Evolutionary conservation across 1,139 yeast genomes (phyloP).

Genomic region (Tardiomyces blankii): DNA sequence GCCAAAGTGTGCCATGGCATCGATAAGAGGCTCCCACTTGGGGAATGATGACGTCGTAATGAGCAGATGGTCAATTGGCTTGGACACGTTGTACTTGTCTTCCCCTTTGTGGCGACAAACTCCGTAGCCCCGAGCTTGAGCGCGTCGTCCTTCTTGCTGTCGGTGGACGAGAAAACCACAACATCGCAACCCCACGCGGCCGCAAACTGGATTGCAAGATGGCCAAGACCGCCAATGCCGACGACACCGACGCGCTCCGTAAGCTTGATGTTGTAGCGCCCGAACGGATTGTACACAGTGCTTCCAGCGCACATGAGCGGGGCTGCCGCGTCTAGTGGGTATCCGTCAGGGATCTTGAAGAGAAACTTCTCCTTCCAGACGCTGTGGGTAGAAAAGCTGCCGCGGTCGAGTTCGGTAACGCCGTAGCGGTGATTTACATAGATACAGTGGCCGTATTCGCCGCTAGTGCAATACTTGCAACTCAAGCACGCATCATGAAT

Average conservation of each 20-base stretch:
- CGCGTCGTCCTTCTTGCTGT: conserved; percentile 35
- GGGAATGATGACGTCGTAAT: too few relatives aligned
- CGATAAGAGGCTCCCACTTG: too few relatives aligned
- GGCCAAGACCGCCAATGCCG: conserved; percentile 42
- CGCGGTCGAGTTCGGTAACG: too few relatives aligned
- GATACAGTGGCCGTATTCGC: too few relatives aligned
- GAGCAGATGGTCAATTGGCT: too few relatives aligned
- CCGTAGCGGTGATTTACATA: too few relatives aligned
- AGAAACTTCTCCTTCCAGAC: conserved; percentile 25
- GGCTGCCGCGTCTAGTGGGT: conserved; percentile 38
- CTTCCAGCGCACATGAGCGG: conserved; percentile 58
- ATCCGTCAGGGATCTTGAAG: conserved; percentile 40
- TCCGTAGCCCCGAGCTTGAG: conserved; percentile 30
- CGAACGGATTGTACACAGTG: conserved; percentile 47
- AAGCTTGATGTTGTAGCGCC: conserved; percentile 38
- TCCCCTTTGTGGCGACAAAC: conserved; percentile 7
- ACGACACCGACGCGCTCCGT: conserved; percentile 37
- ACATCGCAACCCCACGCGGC: conserved; percentile 43
- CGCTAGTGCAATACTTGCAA: too few relatives aligned
- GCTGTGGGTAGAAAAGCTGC: conserved; percentile 34
- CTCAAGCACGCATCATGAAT: too few relatives aligned
- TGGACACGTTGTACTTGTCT: neutral
- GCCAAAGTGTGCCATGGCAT: too few relatives aligned
- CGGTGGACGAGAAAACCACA: conserved; percentile 35
- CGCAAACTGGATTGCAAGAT: conserved; percentile 40